Evolutionary conservation across 2,329 filamentous ascomycete species (phyloP), one percentile per base, ranked within the genome.

Genomic region (Didymella sp.): DNA sequence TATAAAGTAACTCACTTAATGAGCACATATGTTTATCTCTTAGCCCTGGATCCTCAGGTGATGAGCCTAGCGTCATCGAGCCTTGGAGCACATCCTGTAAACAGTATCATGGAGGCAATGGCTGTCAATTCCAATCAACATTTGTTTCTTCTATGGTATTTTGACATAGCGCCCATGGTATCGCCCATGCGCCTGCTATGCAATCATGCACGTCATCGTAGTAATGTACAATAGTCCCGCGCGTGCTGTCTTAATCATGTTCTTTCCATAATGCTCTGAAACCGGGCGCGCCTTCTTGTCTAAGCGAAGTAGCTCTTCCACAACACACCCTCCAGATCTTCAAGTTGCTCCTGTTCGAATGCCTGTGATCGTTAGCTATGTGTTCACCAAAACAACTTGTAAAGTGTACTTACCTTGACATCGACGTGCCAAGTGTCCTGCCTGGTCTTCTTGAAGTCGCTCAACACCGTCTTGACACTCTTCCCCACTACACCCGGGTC

Each of bases 271-370:
- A 11, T 11, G 28, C 28, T 35, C 3, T 13, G 7, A 33, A 13
- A 33, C 13, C 2, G 13, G 21, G 6, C 17, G 5, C 15, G 21
- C 7, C 8, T n/a, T 15, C 12, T 1, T 15, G 30, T 61, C 48
- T 75, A 96, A 37, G 93, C 96, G 81, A 99, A 99, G 75, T 99
- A 99, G 77, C 94, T 98, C 88, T 99, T 99, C 95, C 95, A 99
- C 49, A 99, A 81, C 44, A 99, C 96, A 49, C 95, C 95, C 70
- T 97, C 93, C 57, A 99, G 77, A 73, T 98, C 94, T 76, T 98
- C 95, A 11, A 99, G 81, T 72, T 99, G 94, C 68, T 98, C 95
- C 27, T 89, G 80, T 24, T 92, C 92, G 73, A 99, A 99, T 58
- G 85, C 86, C 87, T 90, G 62, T 47, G 12, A 37, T n/a, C 6